Evolutionary conservation across 1,284 basidiomycete genomes (phyloP), one percentile per base, ranked within the genome.

Genomic region (Boletus sp.): DNA sequence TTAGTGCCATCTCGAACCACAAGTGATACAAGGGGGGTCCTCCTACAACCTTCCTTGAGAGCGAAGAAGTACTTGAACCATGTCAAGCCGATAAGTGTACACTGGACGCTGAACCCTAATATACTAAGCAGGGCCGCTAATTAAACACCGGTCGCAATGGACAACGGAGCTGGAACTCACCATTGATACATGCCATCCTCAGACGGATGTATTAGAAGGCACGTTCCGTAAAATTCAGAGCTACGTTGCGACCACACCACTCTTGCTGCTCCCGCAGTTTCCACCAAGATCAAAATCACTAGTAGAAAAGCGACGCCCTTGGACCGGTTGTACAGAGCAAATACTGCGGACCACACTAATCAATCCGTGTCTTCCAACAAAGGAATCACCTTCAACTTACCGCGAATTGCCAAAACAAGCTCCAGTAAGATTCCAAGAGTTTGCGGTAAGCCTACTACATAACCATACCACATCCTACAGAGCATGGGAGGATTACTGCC

Each of bases 271-370:
- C 42, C 47, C 2, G 16, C 46, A 22, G 40, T 2, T 34, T 64
- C 59, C 12, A 14, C 7, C 22, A 44, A 5, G 17, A 61, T 57
- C 26, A 62, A 34, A 29, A 39, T 10, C 3, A 10, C 30, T 4
- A 60, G 16, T 1, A 60, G 9, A 17, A 50, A 25, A 10, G 22
- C 48, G 6, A 63, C 26, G 14, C 5, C 51, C 14, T 23, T 57
- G 13, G 60, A 59, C 38, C 41, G 46, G 14, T 62, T 58, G 14
- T 59, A 59, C 9, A 62, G 33, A 20, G 53, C 58, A 30, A 50
- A 50, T 20, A 60, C 57, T 59, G 41, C 37, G 13, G 10, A 2
- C 0, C 3, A 19, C n/a, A 30, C 49, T 20, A 25, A 14, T 19
- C 16, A 14, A 37, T 27, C 37, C 29, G 17, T 5, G 19, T 41